Base-by-base conservation (phyloP, 2,329 filamentous ascomycete genomes). In the Beauveria asiatica region DNA sequence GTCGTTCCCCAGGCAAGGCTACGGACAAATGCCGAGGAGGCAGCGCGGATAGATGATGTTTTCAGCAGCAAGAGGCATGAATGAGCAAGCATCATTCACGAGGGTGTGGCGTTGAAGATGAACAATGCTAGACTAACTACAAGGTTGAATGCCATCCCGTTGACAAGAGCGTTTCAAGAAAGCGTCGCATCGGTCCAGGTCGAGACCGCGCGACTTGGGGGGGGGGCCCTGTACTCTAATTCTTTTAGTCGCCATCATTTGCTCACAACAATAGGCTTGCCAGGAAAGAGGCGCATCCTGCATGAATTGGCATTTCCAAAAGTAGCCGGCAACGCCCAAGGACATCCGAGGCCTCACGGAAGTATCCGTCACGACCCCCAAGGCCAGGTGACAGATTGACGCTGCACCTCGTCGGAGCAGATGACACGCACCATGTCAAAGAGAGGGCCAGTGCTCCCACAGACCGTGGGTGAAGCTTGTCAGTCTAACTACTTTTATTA, bases 1-100 rank as follows among this genome's bases (percentile, higher is more conserved):
- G 5, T 37, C 25, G 5, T 19, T n/a, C 5, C 33, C 23, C 23
- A 17, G 39, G 30, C 33, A 42, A 17, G 21, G 33, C n/a, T 30
- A 51, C 55, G 55, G 46, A 58, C 55, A 58, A 58, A 46, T 58
- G 21, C 55, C 55, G 55, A 58, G n/a, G 21, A 13, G 23, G 21
- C 9, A 39, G 37, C 19, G 42, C 27, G 17, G 6, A 48, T 27
- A 7, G 19, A 27, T 3, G 3, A 25, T 44, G n/a, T 23, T 21
- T 17, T 21, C 10, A 27, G 4, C 30, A 27, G 3, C 9, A 11
- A 19, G 45, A n/a, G 33, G 7, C 27, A 5, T 21, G 11, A 9
- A 50, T n/a, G 55, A 42, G 33, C 46, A 51, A 42, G 23, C 37
- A 33, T 50, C 2, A 8, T 27, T 2, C 23, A 44, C 11, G 21